phyloP scores from a whole-genome alignment of 352 stramenopile species.

The Thalassiosira delicatula region DNA sequence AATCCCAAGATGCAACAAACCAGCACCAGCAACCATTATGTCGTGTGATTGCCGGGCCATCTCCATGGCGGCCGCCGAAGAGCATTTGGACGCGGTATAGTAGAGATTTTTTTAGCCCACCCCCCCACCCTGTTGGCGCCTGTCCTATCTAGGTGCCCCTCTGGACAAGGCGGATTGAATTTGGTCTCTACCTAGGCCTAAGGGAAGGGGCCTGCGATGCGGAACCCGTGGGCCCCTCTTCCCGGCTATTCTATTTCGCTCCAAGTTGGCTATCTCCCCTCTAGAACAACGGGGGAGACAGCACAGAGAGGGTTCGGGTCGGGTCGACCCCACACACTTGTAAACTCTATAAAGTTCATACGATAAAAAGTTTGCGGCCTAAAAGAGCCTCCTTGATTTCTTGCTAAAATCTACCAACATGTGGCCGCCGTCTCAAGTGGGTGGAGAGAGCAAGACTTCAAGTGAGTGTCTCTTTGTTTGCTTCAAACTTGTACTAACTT shows the following conservation, averaged over 20 bases:
- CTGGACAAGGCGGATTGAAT: neutral
- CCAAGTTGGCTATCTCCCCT: neutral
- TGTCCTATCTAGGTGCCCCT: neutral
- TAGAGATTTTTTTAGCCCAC: too few species aligned
- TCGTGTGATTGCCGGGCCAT: neutral
- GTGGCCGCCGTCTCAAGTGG: neutral
- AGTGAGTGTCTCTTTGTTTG: neutral
- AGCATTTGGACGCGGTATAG: neutral
- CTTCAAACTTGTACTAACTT: neutral
- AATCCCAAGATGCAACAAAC: neutral
- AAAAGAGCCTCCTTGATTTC: neutral
- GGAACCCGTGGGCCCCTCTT: neutral
- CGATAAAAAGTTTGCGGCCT: neutral
- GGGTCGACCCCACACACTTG: neutral
- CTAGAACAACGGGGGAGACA: neutral
- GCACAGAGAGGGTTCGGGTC: neutral
- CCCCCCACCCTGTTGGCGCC: too few species aligned
- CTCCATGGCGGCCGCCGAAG: neutral
- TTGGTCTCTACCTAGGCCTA: neutral
- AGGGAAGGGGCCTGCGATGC: neutral
- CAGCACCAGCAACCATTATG: neutral
- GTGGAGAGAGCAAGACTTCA: neutral
- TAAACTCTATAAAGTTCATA: constrained; percentile 10
- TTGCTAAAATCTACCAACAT: neutral
- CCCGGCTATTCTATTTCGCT: neutral